Base-by-base conservation (phyloP, 2,329 filamentous ascomycete genomes). In the Aspergillus sergii region DNA sequence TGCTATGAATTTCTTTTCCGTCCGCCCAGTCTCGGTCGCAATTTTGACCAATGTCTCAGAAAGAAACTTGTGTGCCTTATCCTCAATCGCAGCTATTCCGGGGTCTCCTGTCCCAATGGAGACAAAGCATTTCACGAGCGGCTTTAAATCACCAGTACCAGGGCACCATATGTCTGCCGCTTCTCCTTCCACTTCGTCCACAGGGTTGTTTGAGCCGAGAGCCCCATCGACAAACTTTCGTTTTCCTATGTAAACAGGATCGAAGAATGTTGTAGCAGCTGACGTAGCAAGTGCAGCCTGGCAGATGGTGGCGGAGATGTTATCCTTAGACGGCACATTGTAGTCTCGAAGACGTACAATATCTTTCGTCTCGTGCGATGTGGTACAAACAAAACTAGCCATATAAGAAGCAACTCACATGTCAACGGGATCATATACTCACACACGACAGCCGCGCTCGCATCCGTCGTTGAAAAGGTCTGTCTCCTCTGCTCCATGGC, bases 211-310 rank as follows among this genome's bases (percentile, higher is more conserved):
- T 6, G 57, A 66, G 0, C 76, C 74, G 6, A 79, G 64, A 0
- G 76, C 81, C 0, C 80, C 82, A 65, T 84, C 82, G 11, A 82
- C 69, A 59, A 79, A 83, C 0, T 62, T 46, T 2, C 70, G 71
- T 2, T 57, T 59, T 1, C 73, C 75, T 45, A 84, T 74, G 2
- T 59, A 46, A 45, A 83, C 77, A 0, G 75, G 70, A 26, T 76
- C 72, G 69, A 82, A 82, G 63, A 74, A 82, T 0, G 68, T 67
- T 0, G 80, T 68, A 0, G 81, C 80, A 0, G 81, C 80, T 1
- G 80, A 79, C 0, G 80, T 82, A 1, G 81, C 81, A 21, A 79
- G 73, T 1, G 72, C 74, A 1, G 80, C 81, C 62, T 83, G 72
- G 75, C 78, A 81, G 50, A 82, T 51, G 9, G 28, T 51, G 19